Conservation (phyloP, 257 asterid species). For the Coffea canephora region DNA sequence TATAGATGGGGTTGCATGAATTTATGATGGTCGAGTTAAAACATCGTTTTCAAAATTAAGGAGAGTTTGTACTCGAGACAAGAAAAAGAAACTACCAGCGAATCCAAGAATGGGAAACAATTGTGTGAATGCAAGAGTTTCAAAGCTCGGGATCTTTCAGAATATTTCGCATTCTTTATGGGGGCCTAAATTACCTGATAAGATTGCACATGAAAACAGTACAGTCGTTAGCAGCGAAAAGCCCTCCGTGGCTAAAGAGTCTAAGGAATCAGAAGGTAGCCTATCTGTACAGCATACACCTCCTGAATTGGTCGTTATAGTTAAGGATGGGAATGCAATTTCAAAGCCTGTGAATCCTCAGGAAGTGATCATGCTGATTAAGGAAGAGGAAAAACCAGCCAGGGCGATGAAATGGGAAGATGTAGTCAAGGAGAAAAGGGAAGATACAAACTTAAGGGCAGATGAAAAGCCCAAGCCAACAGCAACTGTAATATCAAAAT, state of each 20-base stretch:
- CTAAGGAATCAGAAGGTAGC: conserved; percentile 21
- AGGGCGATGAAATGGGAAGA: conserved; percentile 27
- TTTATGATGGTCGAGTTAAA: conserved; percentile 9
- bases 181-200: conserved; percentile 15
- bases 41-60: conserved; percentile 5
- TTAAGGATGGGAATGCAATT: conserved; percentile 17
- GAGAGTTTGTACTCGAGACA: neutral
- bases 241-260: neutral
- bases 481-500: neutral
- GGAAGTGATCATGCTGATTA: conserved; percentile 24
- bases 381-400: conserved; percentile 23
- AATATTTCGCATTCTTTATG: conserved; percentile 21
- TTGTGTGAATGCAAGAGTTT: conserved; percentile 24
- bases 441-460: neutral
- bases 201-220: conserved; percentile 12
- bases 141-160: conserved; percentile 29
- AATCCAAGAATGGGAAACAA: conserved; percentile 30
- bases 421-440: conserved; percentile 14
- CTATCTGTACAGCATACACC: conserved; percentile 31
- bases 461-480: conserved; percentile 5
- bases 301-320: conserved; percentile 36
- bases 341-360: conserved; percentile 8
- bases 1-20: neutral
- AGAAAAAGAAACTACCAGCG: neutral
- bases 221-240: conserved; percentile 5